A percentile compares a stretch with the other conserved stretches of the same genome.
phyloP scores from a whole-genome alignment of 768 basidiomycete species.

The Clavaria fumosa region DNA sequence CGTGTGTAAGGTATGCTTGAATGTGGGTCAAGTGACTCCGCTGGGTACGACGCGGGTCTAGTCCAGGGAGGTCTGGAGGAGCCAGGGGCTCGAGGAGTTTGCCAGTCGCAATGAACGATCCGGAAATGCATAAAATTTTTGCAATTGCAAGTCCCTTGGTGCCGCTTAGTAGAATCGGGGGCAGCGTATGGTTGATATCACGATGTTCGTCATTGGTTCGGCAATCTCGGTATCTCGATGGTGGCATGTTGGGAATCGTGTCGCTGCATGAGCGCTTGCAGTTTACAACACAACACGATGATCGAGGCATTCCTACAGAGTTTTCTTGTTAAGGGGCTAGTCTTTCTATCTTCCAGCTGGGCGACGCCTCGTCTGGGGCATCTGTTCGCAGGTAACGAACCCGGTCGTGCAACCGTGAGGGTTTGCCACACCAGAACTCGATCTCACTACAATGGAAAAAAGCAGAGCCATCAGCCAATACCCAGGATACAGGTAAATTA shows the following conservation, averaged over 20 bases:
- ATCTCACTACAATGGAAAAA: conserved; percentile 49
- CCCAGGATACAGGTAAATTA: too few species aligned
- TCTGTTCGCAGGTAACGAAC: conserved; percentile 55
- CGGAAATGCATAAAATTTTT: too few species aligned
- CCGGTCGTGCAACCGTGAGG: conserved; percentile 87
- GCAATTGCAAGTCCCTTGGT: background rate
- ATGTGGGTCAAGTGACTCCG: too few species aligned
- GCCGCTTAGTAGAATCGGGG: background rate
- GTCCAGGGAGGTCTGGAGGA: too few species aligned
- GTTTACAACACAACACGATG: background rate
- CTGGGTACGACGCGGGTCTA: too few species aligned
- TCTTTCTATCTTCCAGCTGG: conserved; percentile 65
- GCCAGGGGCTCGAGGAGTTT: too few species aligned
- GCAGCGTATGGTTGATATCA: background rate
- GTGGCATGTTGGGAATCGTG: background rate
- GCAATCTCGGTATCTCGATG: background rate
- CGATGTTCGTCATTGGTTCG: background rate
- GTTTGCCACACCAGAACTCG: conserved; percentile 95
- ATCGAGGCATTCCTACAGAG: too few species aligned
- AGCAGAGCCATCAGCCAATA: conserved; percentile 5
- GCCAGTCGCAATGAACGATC: too few species aligned
- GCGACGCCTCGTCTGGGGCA: conserved; percentile 29
- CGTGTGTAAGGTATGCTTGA: too few species aligned
- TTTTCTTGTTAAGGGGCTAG: conserved; percentile 40
- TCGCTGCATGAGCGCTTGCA: background rate